Percentiles rank a stretch among this genome's conserved stretches.
These are phyloP conservation scores for Syncephalis plumigaleata DNA, from an alignment of 371 early-diverging fungal species.

Conservation along the genomic window DNA sequence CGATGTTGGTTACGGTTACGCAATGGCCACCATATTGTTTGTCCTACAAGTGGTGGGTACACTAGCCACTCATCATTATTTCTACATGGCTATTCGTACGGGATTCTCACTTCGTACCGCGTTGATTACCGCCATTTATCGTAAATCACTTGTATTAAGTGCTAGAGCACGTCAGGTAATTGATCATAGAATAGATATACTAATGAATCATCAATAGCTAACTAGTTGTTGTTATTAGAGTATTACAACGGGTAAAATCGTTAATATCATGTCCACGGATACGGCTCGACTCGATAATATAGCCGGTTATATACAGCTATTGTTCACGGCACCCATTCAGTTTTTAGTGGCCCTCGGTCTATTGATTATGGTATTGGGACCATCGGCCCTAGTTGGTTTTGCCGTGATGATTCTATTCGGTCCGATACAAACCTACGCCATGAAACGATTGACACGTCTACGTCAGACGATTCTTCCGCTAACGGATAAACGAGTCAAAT, in stretches of 20 bases:
- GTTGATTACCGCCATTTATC: slow-evolving; percentile 33
- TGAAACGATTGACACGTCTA: slow-evolving; percentile 11
- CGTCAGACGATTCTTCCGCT: slow-evolving; percentile 16
- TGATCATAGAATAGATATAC: no score
- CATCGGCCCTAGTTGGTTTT: slow-evolving; percentile 31
- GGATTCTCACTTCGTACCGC: slow-evolving; percentile 26
- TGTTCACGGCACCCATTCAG: slow-evolving; percentile 24
- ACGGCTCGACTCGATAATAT: slow-evolving; percentile 26
- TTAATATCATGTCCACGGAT: slow-evolving; percentile 61
- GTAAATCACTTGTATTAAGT: slow-evolving; percentile 16
- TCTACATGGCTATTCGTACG: slow-evolving; percentile 13
- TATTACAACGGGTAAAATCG: slow-evolving; percentile 36
- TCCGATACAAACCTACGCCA: slow-evolving; percentile 14
- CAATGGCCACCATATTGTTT: slow-evolving; percentile 12
- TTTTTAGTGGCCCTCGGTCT: slow-evolving; percentile 19
- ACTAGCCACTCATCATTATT: slow-evolving; percentile 14
- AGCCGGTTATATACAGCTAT: slow-evolving; percentile 21
- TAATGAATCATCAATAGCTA: no score
- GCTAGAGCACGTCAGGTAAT: slow-evolving; percentile 16
- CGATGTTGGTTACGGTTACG: slow-evolving; percentile 13
- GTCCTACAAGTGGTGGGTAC: slow-evolving; percentile 14
- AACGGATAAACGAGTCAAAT: slow-evolving; percentile 17
- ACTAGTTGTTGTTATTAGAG: no score
- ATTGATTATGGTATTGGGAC: slow-evolving; percentile 19
- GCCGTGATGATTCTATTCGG: slow-evolving; percentile 15